A percentile compares a stretch with the other conserved stretches of the same genome.
phyloP scores from a whole-genome alignment of 2,329 filamentous ascomycete genomes.

The Aspergillus japonicus region DNA sequence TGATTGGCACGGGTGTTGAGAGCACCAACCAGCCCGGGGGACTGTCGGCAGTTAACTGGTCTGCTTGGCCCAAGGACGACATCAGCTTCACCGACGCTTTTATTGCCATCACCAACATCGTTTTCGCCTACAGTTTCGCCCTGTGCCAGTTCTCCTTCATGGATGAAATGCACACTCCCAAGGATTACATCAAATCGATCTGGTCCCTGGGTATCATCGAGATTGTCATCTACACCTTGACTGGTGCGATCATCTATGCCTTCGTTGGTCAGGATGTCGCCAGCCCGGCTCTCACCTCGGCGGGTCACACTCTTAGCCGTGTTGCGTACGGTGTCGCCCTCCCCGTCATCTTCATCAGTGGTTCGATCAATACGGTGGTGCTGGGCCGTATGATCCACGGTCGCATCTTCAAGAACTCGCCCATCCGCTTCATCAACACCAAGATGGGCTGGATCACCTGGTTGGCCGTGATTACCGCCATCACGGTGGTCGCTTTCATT shows the following conservation, averaged over 20 bases:
- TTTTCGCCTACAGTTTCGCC: constrained; percentile 47
- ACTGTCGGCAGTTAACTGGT: constrained; percentile 29
- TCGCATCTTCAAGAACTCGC: constrained; percentile 33
- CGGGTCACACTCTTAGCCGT: constrained; percentile 26
- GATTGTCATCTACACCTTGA: constrained; percentile 26
- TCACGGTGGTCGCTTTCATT: constrained; percentile 78
- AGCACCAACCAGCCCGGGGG: constrained; percentile 25
- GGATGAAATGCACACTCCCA: constrained; percentile 28
- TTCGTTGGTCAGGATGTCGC: constrained; percentile 34
- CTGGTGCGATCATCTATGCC: constrained; percentile 30
- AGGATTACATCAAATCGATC: constrained; percentile 27
- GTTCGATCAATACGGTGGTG: constrained; percentile 38
- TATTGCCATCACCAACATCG: constrained; percentile 37
- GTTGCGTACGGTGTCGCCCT: constrained; percentile 36
- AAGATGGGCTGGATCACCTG: constrained; percentile 37
- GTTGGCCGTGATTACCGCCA: constrained; percentile 38
- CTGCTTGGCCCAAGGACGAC: constrained; percentile 29
- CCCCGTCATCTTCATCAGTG: constrained; percentile 39
- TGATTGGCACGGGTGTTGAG: constrained; percentile 36
- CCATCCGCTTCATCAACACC: constrained; percentile 38
- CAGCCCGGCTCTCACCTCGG: constrained; percentile 35
- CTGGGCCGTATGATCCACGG: constrained; percentile 36
- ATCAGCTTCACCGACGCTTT: constrained; percentile 36
- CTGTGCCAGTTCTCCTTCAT: constrained; percentile 29
- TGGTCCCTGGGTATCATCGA: constrained; percentile 23